These are phyloP conservation scores for Ammopiptanthus mongolicus DNA, from an alignment of 306 rosid species.

Conservation along the genomic window DNA sequence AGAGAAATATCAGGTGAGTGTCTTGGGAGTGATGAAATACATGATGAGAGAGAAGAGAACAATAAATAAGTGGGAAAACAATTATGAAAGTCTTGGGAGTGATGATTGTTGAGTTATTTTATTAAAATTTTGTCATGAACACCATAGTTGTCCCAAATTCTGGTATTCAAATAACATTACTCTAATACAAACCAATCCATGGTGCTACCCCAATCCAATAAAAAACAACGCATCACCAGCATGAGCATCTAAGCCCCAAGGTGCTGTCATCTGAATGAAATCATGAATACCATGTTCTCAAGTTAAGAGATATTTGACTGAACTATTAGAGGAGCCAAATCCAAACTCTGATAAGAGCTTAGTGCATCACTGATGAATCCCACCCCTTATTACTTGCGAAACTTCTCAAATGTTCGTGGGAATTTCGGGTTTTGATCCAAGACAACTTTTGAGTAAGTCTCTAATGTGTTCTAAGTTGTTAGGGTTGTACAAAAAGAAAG, in stretches of 20 bases:
- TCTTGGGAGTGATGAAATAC: too few relatives aligned
- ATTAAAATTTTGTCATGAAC: too few relatives aligned
- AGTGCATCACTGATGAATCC: not conserved
- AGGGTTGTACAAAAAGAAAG: too few relatives aligned
- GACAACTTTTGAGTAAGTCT: constrained; percentile 1
- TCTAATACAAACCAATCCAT: not conserved
- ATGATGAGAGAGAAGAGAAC: too few relatives aligned
- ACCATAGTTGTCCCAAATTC: too few relatives aligned
- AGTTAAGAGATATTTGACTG: not conserved
- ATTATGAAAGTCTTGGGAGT: too few relatives aligned
- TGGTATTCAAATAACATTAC: too few relatives aligned
- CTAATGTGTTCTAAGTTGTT: not conserved
- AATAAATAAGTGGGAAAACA: too few relatives aligned
- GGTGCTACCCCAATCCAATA: not conserved
- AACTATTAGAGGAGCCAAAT: not conserved
- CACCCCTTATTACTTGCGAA: not conserved
- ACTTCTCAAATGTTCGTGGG: not conserved
- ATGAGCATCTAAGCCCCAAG: not conserved
- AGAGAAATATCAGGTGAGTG: too few relatives aligned
- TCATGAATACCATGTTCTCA: not conserved
- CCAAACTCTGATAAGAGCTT: not conserved
- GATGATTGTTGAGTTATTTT: too few relatives aligned
- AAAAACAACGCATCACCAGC: not conserved
- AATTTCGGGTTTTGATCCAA: not conserved
- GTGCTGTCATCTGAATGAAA: not conserved